These are phyloP conservation scores for Marasmius sp. DNA, from an alignment of 1,284 basidiomycete species.

Conservation along the genomic window DNA sequence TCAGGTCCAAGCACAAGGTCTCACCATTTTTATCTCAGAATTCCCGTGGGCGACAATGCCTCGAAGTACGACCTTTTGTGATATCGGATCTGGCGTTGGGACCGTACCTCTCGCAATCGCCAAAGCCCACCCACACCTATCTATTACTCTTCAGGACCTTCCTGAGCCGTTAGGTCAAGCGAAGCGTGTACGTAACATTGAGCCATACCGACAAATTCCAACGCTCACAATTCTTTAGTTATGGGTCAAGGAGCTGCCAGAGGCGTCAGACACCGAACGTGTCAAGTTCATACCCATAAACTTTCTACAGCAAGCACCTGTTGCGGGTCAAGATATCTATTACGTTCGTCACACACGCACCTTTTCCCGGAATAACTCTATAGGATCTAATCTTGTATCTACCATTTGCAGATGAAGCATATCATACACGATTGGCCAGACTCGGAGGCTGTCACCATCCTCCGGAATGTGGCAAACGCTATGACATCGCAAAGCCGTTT, in stretches of 20 bases:
- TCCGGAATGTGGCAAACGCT: not conserved
- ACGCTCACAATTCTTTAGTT: not conserved
- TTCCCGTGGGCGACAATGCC: constrained; percentile 3
- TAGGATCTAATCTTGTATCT: not conserved
- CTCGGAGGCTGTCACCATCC: not conserved
- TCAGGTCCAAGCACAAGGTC: not conserved
- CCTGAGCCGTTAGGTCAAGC: constrained; percentile 5
- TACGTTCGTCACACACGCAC: not conserved
- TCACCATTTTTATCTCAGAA: not conserved
- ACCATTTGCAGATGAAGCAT: constrained; percentile 4
- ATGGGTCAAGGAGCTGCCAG: not conserved
- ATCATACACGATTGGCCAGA: constrained; percentile 12
- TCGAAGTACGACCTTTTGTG: constrained; percentile 5
- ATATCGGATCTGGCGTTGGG: constrained; percentile 8
- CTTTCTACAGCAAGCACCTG: constrained; percentile 3
- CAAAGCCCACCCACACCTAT: constrained; percentile 1
- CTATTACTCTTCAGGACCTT: constrained; percentile 5
- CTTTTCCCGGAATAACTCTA: not conserved
- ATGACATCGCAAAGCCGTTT: constrained; percentile 3
- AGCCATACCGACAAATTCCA: not conserved
- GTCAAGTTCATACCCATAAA: not conserved
- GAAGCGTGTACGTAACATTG: not conserved
- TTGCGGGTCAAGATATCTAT: constrained; percentile 3
- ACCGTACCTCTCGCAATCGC: not conserved
- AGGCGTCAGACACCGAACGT: not conserved